Base-by-base conservation (phyloP, 495 filamentous ascomycete genomes). In the Podospora pseudocomata region DNA sequence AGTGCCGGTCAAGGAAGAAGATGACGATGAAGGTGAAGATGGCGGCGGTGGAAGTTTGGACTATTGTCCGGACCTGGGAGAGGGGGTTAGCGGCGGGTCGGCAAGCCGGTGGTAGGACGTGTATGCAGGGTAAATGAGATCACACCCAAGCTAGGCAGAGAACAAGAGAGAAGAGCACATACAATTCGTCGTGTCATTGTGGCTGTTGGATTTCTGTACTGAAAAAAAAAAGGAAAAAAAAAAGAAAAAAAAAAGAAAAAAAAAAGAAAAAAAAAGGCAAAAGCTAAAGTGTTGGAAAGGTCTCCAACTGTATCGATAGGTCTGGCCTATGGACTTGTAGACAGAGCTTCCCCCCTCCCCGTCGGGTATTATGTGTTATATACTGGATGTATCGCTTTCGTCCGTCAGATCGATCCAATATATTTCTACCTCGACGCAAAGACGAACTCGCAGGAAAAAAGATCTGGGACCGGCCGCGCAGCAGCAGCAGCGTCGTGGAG, bases 1-100 rank as follows among this genome's bases (percentile, higher is more conserved):
- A 93, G 76, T 86, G 87, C 72, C 88, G 89, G 80, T 96, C 92
- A 78, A 96, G 86, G 75, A 94, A 81, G 72, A 92, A 88, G 68
- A 96, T 79, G 65, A 90, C 74, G 65, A 92, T 71, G 70, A 92
- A 83, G 72, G 91, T 83, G 74, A 93, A 80, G 67, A 85, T 74
- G 61, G 87, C 85, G 63, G 94, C 80, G 58, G 88, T 80, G 62
- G 84, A 84, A 75, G 96, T 85, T 85, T 99, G 93, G 77, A 92
- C 80, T 73, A 90, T 86, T 70, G 93, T 92, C 69, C 95, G 92
- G 74, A 97, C 90, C 88, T 90, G 34, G 18, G 26, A 27, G 6
- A 20, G 56, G 56, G 56, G 5, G 19, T 59, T 20, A 23, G 26
- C 26, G 56, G 56, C 19, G 56, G 39, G 39, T 49, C 2, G 15